Base-by-base conservation (phyloP, 140 eudicot genomes). In the Oenanthe javanica region DNA sequence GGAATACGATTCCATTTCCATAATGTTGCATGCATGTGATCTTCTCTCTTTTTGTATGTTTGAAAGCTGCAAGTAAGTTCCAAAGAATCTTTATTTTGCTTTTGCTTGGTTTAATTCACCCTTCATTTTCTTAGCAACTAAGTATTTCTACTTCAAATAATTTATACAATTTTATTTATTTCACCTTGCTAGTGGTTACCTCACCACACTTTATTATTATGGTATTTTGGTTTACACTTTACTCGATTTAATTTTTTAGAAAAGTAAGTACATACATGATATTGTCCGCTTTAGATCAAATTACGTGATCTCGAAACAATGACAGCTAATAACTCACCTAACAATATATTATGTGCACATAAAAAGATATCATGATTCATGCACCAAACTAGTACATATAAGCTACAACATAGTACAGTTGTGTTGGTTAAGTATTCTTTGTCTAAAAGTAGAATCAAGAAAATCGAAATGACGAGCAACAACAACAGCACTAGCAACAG, bases 401-500 rank as follows among this genome's bases (percentile, higher is more conserved):
- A 67, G 19, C 9, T 27, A 4, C 73, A 27, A 12, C 45, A 67
- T 67, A 31, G 21, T 67, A 31, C 42, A 27, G 43, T 66, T 67
- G 43, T n/a, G 42, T 12, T 67, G 45, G 73, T 67, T 21, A 4
- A 27, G 19, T 1, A 27, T 31, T 27, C 16, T 27, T 64, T 11
- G 18, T 67, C 73, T 31, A 12, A 67, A 31, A 67, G 19, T 7
- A 61, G 14, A 61, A 67, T 31, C 73, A 67, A 27, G 5, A 27
- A 67, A 3, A 67, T 25, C 10, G 9, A 43, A 38, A 69, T 71
- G 76, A 40, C 16, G 50, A 40, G 50, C n/a, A 71, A 7, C 49
- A 40, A 40, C 76, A 70, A 2, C 25, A 71, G n/a, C 19, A 84
- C 47, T 55, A 84, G 81, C 66, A 55, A 14, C 52, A 77, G 61